phyloP scores from a whole-genome alignment of 768 basidiomycete genomes.

The Mycena galericulata region DNA sequence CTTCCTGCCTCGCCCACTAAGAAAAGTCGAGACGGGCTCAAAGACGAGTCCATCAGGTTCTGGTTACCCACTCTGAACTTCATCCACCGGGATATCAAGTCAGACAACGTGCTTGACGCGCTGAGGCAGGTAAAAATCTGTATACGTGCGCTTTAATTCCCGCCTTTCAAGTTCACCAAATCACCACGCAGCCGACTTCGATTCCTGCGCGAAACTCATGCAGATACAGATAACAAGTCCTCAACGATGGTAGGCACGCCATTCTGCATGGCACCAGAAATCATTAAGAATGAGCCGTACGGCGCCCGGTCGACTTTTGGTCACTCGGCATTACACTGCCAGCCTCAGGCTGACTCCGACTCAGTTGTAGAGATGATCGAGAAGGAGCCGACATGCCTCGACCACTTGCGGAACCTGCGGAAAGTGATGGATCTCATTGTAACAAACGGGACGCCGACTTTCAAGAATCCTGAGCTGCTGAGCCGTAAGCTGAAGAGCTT shows the following conservation, averaged over 20 bases:
- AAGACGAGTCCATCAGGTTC: too few species aligned
- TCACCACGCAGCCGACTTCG: conserved; percentile 91
- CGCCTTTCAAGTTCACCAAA: not conserved
- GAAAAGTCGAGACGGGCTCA: too few species aligned
- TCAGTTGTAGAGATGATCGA: conserved; percentile 99
- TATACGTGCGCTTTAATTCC: conserved; percentile 45
- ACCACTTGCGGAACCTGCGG: conserved; percentile 92
- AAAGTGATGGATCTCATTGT: conserved; percentile 97
- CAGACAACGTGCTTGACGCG: conserved; percentile 92
- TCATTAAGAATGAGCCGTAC: conserved; percentile 96
- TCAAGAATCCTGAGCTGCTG: conserved; percentile 94
- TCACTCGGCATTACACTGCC: too few species aligned
- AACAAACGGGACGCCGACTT: conserved; percentile 97
- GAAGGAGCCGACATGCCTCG: conserved; percentile 94
- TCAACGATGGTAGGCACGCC: conserved; percentile 97
- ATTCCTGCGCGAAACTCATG: conserved; percentile 95
- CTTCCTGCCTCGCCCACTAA: too few species aligned
- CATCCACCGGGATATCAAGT: conserved; percentile 97
- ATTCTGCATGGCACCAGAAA: conserved; percentile 99
- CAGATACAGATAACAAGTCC: conserved; percentile 94
- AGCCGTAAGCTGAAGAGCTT: conserved; percentile 95
- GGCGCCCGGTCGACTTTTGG: too few species aligned
- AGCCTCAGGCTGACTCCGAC: conserved; percentile 98
- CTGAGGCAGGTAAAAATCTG: conserved; percentile 95
- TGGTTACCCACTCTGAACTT: too few species aligned